phyloP scores from a whole-genome alignment of 1,139 yeast species.

The Geotrichum australiense region DNA sequence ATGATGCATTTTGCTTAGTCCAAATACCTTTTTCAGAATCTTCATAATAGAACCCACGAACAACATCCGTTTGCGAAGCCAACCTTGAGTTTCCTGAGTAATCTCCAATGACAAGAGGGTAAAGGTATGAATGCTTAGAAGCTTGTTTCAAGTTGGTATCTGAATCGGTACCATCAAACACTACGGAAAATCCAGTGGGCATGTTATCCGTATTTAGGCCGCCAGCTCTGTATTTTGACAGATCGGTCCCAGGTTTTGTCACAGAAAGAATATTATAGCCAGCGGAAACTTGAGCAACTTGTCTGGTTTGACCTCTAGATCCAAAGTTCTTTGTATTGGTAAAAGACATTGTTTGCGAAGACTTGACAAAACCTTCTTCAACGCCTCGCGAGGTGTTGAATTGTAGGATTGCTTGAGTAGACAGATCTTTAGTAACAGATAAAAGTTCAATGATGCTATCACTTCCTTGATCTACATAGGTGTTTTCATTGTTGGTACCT shows the following conservation, averaged over 20 bases:
- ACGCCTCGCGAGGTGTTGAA: slow-evolving; percentile 1
- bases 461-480: slow-evolving; percentile 1
- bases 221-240: neutral
- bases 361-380: slow-evolving; percentile 12
- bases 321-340: slow-evolving; percentile 13
- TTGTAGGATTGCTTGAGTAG: slow-evolving; percentile 13
- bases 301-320: slow-evolving; percentile 4
- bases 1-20: slow-evolving; percentile 18
- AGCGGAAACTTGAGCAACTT: slow-evolving; percentile 12
- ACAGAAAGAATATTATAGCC: slow-evolving; percentile 11
- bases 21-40: slow-evolving; percentile 12
- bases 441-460: slow-evolving; percentile 8
- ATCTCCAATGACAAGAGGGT: slow-evolving; percentile 17
- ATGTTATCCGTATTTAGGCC: slow-evolving; percentile 4
- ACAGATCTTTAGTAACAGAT: slow-evolving; percentile 12
- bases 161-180: slow-evolving; percentile 11
- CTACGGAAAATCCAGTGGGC: slow-evolving; percentile 10
- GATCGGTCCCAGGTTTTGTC: slow-evolving; percentile 8
- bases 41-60: slow-evolving; percentile 15
- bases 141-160: slow-evolving; percentile 11
- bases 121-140: slow-evolving; percentile 15
- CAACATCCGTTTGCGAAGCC: slow-evolving; percentile 12
- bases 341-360: slow-evolving; percentile 12
- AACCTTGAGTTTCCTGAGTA: slow-evolving; percentile 1
- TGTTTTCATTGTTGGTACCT: slow-evolving; percentile 5